phyloP scores from a whole-genome alignment of 2,329 filamentous ascomycete genomes.

The Gaeumannomyces tritici region DNA sequence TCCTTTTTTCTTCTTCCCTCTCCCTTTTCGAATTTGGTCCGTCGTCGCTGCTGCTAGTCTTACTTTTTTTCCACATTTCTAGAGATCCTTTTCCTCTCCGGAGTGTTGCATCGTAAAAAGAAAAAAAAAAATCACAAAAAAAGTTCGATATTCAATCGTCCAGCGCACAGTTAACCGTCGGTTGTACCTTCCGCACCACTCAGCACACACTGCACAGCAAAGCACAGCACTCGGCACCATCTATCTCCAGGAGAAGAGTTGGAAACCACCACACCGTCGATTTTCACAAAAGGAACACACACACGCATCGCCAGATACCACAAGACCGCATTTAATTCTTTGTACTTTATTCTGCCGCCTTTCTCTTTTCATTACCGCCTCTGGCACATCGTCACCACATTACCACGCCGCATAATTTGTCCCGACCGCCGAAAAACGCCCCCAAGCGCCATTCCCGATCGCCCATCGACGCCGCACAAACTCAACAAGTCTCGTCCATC shows the following conservation, averaged over 20 bases:
- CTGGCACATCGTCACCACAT: neutral
- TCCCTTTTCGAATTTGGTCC: constrained; percentile 21
- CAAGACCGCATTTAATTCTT: constrained; percentile 1
- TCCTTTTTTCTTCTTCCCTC: constrained; percentile 18
- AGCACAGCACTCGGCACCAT: neutral
- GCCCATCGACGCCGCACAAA: neutral
- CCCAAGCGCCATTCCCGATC: neutral
- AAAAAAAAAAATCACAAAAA: constrained; percentile 16
- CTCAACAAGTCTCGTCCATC: neutral
- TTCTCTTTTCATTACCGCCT: neutral
- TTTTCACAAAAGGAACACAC: neutral
- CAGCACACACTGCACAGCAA: neutral
- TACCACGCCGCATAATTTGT: neutral
- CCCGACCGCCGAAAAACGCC: neutral
- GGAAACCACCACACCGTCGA: neutral
- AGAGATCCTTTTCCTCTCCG: constrained; percentile 6
- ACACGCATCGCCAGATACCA: neutral
- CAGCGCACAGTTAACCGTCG: neutral
- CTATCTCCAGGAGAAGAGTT: neutral
- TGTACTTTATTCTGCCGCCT: constrained; percentile 1
- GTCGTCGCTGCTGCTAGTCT: constrained; percentile 13
- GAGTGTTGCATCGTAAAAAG: constrained; percentile 4
- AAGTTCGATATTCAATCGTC: constrained; percentile 1
- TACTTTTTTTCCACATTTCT: constrained; percentile 6
- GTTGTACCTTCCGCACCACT: neutral